Evolutionary conservation across 176 grass and related monocot genomes (phyloP), one percentile per base, ranked within the genome.

Genomic region (Lolium perenne): DNA sequence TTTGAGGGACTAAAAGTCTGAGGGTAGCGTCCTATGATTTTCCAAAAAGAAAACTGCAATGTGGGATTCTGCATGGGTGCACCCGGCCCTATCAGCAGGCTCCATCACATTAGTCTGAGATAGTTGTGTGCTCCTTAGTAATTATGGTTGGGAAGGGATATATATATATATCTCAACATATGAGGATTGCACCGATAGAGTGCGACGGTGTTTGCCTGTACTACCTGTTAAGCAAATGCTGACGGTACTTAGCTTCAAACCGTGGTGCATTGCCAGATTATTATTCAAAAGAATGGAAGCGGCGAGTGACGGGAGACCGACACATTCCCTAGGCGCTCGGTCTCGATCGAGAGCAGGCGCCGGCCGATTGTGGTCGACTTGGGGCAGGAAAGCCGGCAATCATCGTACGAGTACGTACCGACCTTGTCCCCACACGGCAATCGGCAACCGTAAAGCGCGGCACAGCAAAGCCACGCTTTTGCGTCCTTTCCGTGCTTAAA

Each of bases 371-470:
- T 76, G 72, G 8, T 50, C 4, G 45, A 4, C 43, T 23, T 76
- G 38, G 18, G 71, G 26, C 58, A 66, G 56, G 29, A 18, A 76
- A 76, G 23, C 71, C 41, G 71, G 71, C 72, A 66, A 77, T 77
- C 72, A 77, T 85, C 29, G 58, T 54, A 74, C 21, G 61, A 20
- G 58, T 54, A 74, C 21, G 61, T 22, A 54, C 54, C 17, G n/a
- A 0, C 26, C 32, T 35, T 55, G 61, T 12, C 43, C 82, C 83
- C 71, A 66, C 72, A 66, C 45, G 71, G 46, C 72, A 54, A 66
- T 29, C 45, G 71, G 46, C 72, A 54, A 66, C 46, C n/a, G 20
- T 38, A 73, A 74, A 66, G 80, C 10, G 25, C 25, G 9, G 22
- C 40, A 23, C 21, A 43, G 56, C 57, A 4, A 16, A 62, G 13